Evolutionary conservation across 1,139 yeast genomes (phyloP).

Genomic region (Hyphopichia fennica): DNA sequence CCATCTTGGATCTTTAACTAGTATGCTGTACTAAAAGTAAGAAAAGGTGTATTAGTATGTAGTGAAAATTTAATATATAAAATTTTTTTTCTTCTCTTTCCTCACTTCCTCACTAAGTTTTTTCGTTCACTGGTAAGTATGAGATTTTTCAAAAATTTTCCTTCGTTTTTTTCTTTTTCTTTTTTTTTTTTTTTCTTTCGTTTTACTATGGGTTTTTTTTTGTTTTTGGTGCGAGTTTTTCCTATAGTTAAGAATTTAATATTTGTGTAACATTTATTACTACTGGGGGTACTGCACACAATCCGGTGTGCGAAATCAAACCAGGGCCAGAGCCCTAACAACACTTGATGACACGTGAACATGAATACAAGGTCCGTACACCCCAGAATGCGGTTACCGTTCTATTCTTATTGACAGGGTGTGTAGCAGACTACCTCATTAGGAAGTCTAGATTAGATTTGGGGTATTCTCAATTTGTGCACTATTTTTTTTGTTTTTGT

Average conservation of each 20-base stretch:
- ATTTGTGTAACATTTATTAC: no score
- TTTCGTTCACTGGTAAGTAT: neutral
- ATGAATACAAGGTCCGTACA: neutral
- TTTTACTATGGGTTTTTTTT: neutral
- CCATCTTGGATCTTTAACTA: conserved; percentile 56
- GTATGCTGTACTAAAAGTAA: conserved; percentile 4
- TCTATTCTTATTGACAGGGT: no score
- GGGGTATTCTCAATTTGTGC: neutral
- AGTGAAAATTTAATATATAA: conserved; percentile 7
- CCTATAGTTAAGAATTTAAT: neutral
- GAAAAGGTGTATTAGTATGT: conserved; percentile 10
- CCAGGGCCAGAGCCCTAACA: neutral
- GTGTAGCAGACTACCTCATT: conserved; percentile 3
- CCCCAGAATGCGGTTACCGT: no score
- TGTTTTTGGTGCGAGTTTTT: neutral
- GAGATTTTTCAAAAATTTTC: neutral
- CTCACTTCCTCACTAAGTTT: neutral
- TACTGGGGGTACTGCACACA: neutral
- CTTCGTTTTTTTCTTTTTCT: neutral
- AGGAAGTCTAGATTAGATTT: conserved; percentile 4
- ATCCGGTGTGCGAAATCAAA: neutral
- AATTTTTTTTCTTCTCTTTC: conserved; percentile 2
- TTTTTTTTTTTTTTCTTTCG: neutral
- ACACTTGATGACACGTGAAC: neutral
- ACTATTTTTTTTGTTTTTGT: neutral